These are phyloP conservation scores for Ustanciosporium gigantosporum DNA, from an alignment of 1,284 basidiomycete species.

Conservation along the genomic window DNA sequence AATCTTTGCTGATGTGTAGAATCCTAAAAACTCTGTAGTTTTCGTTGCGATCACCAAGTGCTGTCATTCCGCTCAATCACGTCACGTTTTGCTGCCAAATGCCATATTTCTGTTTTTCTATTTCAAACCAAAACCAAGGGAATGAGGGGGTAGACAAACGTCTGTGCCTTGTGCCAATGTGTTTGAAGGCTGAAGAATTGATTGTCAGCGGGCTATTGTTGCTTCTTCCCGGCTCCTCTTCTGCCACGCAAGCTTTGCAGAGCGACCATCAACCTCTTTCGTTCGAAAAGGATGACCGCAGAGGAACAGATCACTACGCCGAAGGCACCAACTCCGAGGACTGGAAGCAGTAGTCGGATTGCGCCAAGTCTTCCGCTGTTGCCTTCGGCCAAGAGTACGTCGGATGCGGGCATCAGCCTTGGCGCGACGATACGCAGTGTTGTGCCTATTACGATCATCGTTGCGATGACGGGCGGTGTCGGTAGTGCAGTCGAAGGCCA, in stretches of 20 bases:
- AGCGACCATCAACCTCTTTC: not conserved
- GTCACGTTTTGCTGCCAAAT: no score
- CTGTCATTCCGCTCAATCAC: no score
- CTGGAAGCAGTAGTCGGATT: slow-evolving; percentile 9
- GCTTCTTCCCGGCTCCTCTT: no score
- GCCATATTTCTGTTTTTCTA: no score
- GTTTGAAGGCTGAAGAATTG: no score
- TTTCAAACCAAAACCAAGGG: no score
- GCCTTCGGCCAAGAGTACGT: slow-evolving; percentile 1
- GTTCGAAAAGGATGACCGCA: not conserved
- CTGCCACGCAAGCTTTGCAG: not conserved
- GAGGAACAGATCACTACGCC: not conserved
- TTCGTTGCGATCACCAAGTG: no score
- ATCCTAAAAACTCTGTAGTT: no score
- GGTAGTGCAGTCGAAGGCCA: slow-evolving; percentile 7
- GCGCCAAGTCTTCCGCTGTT: slow-evolving; percentile 4
- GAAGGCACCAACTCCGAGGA: not conserved
- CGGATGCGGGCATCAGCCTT: slow-evolving; percentile 4
- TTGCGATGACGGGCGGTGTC: not conserved
- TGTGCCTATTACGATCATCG: slow-evolving; percentile 1
- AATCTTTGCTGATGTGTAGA: no score
- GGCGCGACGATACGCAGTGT: slow-evolving; percentile 3
- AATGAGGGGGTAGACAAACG: no score
- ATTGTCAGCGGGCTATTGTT: no score
- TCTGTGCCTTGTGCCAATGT: no score